Evolutionary conservation across 108 stramenopile genomes (phyloP), one percentile per base, ranked within the genome.

Genomic region (Aurantiochytrium sp.): DNA sequence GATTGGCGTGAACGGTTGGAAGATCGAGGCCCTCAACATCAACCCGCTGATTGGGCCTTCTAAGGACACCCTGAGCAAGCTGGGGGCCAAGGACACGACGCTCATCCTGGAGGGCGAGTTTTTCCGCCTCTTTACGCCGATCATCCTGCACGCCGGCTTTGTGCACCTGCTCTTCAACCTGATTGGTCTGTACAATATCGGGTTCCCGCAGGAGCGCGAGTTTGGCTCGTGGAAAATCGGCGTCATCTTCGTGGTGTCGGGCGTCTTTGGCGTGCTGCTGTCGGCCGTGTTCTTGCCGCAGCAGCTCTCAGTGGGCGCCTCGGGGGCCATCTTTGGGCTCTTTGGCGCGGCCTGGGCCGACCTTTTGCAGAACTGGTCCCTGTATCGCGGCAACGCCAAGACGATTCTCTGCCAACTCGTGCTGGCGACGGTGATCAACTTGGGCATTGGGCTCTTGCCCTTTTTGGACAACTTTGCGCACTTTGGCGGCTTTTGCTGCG

Each of bases 91-190:
- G 55, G 87, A 95, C 32, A 94, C 96, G 3, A 65, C 91, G 45
- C 69, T 94, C 8, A 97, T 98, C 88, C 95, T 98, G 37, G 90
- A 93, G 55, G 95, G 94, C 48, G 94, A 97, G 86, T 96, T 95
- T 94, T 97, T 90, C 86, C 90, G 97, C 32, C 86, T 98, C 22
- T 91, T 96, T 81, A 94, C 95, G 30, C 94, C 98, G 4, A 95
- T 97, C 92, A 92, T 97, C 19, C 93, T 98, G 50, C 98, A 98
- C 91, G 97, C 96, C 0, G 98, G 98, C 4, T 45, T 98, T 52
- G 91, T 98, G 12, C 98, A 98, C 87, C 96, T 95, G 85, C 15
- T 97, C n/a, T 90, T 96, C 87, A 98, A 98, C 91, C 95, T 96
- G 95, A 55, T 93, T 19, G 97, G 95, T 0, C 87, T 97, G 54